A percentile compares a stretch with the other conserved stretches of the same genome.
phyloP scores from a whole-genome alignment of 208 protist species.

The Trypanosoma cruzi region DNA sequence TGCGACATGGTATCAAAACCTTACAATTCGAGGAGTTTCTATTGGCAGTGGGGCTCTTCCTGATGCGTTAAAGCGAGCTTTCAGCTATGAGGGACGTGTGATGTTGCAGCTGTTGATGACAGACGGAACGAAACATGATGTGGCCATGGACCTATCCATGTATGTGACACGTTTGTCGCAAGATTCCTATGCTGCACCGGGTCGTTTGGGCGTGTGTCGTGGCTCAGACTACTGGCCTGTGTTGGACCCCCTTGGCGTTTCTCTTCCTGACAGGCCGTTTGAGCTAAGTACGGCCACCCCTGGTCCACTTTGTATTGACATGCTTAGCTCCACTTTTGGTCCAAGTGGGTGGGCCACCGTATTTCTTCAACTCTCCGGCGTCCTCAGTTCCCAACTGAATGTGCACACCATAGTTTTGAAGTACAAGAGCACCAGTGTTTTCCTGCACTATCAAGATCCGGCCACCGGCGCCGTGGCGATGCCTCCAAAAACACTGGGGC shows the following conservation, averaged over 20 bases:
- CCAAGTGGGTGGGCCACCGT: conserved; percentile 84
- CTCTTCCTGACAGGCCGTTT: conserved; percentile 64
- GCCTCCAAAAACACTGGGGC: conserved; percentile 32
- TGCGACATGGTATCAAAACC: conserved; percentile 70
- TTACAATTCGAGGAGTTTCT: conserved; percentile 77
- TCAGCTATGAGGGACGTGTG: conserved; percentile 68
- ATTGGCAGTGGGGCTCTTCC: conserved; percentile 60
- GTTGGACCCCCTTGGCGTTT: conserved; percentile 78
- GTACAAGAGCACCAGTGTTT: conserved; percentile 48
- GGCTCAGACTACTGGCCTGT: conserved; percentile 78
- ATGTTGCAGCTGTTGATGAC: conserved; percentile 67
- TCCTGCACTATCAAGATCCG: conserved; percentile 65
- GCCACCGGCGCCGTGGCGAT: conserved; percentile 36
- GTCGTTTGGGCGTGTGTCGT: conserved; percentile 63
- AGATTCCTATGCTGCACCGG: conserved; percentile 39
- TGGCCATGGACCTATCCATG: conserved; percentile 58
- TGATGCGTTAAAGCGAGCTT: conserved; percentile 36
- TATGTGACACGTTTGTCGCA: conserved; percentile 69
- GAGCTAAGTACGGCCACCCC: conserved; percentile 34
- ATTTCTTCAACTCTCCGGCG: conserved; percentile 51
- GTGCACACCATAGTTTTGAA: conserved; percentile 49
- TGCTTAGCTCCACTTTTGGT: conserved; percentile 73
- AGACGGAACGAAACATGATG: conserved; percentile 39
- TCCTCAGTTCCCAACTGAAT: conserved; percentile 41
- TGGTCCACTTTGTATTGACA: conserved; percentile 63